These are phyloP conservation scores for Clarireedia homoeocarpa DNA, from an alignment of 2,329 filamentous ascomycete species.

Conservation along the genomic window DNA sequence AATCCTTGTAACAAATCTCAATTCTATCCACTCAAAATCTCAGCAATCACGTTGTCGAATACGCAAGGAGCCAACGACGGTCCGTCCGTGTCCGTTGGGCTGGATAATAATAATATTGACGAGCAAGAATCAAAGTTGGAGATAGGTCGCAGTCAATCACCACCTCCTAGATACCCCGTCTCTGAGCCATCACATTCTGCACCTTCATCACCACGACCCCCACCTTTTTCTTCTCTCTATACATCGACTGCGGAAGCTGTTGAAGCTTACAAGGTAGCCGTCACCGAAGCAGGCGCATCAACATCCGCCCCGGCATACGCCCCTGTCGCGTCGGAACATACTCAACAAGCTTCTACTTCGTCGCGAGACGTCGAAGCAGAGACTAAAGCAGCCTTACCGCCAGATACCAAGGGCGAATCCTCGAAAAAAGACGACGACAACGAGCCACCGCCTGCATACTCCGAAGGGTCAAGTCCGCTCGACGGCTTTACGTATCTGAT, in stretches of 20 bases:
- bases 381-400: constrained; percentile 77
- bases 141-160: constrained; percentile 37
- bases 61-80: constrained; percentile 37
- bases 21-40: constrained; percentile 8
- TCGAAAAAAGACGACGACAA: constrained; percentile 72
- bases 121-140: constrained; percentile 29
- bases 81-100: constrained; percentile 33
- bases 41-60: constrained; percentile 41
- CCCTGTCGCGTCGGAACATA: constrained; percentile 33
- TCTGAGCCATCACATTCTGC: constrained; percentile 43
- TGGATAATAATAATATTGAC: constrained; percentile 19
- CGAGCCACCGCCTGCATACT: constrained; percentile 93
- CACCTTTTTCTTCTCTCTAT: constrained; percentile 55
- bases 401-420: constrained; percentile 69
- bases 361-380: constrained; percentile 52
- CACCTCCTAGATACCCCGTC: constrained; percentile 52
- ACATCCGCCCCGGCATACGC: constrained; percentile 47
- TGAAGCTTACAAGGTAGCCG: constrained; percentile 31
- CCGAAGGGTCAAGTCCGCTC: constrained; percentile 88
- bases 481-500: constrained; percentile 93
- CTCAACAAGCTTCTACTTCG: constrained; percentile 17
- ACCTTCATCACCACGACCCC: constrained; percentile 39
- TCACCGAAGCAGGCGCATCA: constrained; percentile 31
- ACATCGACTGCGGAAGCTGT: constrained; percentile 32
- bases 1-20: constrained; percentile 11